These are phyloP conservation scores for Paxillus rubicundulus DNA, from an alignment of 768 basidiomycete species.

Conservation along the genomic window DNA sequence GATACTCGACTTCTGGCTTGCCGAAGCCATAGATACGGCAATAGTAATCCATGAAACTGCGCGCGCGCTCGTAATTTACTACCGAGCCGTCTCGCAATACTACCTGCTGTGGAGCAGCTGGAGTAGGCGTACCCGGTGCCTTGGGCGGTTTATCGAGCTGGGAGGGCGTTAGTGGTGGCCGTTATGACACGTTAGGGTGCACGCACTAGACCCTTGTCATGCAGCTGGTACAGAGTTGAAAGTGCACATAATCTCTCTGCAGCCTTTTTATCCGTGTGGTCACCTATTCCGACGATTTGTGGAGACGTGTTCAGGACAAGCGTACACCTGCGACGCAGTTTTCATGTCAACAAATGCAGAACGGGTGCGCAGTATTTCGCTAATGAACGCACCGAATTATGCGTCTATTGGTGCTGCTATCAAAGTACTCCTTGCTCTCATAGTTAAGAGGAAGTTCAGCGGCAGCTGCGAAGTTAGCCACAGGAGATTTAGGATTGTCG, in stretches of 20 bases:
- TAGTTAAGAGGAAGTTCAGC: slow-evolving; percentile 16
- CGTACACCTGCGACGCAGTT: slow-evolving; percentile 16
- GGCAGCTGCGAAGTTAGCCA: slow-evolving; percentile 40
- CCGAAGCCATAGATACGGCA: slow-evolving; percentile 75
- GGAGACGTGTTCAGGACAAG: slow-evolving; percentile 27
- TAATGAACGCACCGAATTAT: slow-evolving; percentile 20
- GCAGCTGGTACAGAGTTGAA: slow-evolving; percentile 70
- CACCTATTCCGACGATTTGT: slow-evolving; percentile 59
- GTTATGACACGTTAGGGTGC: not conserved
- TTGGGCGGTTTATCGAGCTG: slow-evolving; percentile 33
- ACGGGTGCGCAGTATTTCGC: not conserved
- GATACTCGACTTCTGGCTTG: slow-evolving; percentile 66
- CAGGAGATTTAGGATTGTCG: slow-evolving; percentile 52
- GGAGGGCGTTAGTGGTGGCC: not conserved
- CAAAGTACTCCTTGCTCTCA: slow-evolving; percentile 9
- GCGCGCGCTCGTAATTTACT: slow-evolving; percentile 70
- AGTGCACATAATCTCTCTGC: slow-evolving; percentile 76
- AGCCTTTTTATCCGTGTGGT: slow-evolving; percentile 54
- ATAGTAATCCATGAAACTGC: slow-evolving; percentile 94
- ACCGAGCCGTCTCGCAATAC: slow-evolving; percentile 59
- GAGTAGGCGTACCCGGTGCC: not conserved
- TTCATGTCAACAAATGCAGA: not conserved
- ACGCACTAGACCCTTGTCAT: slow-evolving; percentile 62
- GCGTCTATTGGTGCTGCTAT: slow-evolving; percentile 10
- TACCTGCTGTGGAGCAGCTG: slow-evolving; percentile 21